Evolutionary conservation across 1,284 basidiomycete species (phyloP), one percentile per base, ranked within the genome.

Genomic region (Mycosarcoma maydis): DNA sequence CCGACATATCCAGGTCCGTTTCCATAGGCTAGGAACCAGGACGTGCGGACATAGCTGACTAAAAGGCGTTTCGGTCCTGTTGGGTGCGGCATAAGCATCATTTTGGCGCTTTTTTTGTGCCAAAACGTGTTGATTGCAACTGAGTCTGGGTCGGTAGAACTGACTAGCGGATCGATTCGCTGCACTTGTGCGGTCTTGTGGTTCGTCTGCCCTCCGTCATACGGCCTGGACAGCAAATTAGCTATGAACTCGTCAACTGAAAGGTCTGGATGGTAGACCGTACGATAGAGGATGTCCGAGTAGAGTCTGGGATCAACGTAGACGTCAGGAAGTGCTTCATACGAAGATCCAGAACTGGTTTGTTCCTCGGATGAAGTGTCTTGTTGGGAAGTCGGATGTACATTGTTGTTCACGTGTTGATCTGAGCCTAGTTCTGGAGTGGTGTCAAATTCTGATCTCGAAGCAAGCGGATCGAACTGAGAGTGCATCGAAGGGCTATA

Each of bases 121-220:
- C 53, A 55, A 9, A 55, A 46, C 8, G 44, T 42, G 24, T 26
- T 24, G 24, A 36, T 6, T 13, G 37, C 38, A 7, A 54, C 6
- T 20, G 9, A 3, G 26, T 54, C 36, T 13, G 22, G 20, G 10
- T 29, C 30, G 7, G 8, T 13, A 6, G 7, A 6, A 16, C 11
- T 34, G 13, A 16, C 13, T 14, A 34, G 7, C 16, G 32, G 32
- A 13, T 34, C 32, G 32, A 34, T n/a, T 6, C 32, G 10, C n/a
- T 9, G 11, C 16, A n/a, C 9, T 16, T 8, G 16, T n/a, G 3
- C 11, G 4, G n/a, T 5, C 22, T 24, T 4, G 20, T 39, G 38
- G 22, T 24, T 16, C 22, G 13, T 14, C 38, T 38, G 17, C 20
- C 17, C 38, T 40, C 13, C 22, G 9, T 20, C 17, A 20, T 6